A percentile compares a stretch with the other conserved stretches of the same genome.
phyloP scores from a whole-genome alignment of 2,329 filamentous ascomycete genomes.

The Podosphaera aphanis region DNA sequence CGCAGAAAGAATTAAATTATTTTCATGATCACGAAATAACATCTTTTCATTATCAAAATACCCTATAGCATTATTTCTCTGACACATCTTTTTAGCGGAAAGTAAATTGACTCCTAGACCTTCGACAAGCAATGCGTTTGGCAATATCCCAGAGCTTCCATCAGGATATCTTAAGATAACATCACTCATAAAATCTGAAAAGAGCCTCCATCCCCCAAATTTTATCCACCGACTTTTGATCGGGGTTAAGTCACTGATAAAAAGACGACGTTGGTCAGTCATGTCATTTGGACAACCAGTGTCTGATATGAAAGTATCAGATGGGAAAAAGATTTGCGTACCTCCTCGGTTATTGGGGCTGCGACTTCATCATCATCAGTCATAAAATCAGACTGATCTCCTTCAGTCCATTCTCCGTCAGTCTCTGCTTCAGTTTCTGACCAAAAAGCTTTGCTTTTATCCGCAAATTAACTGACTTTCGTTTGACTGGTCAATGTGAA shows the following conservation, averaged over 20 bases:
- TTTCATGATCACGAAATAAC: neutral
- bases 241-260: no score
- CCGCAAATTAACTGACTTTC: neutral
- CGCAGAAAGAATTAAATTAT: neutral
- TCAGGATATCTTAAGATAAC: no score
- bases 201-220: no score
- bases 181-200: no score
- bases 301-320: neutral
- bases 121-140: neutral
- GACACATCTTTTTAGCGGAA: neutral
- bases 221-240: no score
- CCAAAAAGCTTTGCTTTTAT: neutral
- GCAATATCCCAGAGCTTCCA: no score
- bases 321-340: neutral
- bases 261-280: no score
- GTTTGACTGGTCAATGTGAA: neutral
- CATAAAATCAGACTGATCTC: neutral
- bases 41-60: neutral
- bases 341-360: constrained; percentile 1
- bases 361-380: neutral
- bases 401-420: neutral
- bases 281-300: neutral
- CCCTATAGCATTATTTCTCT: neutral
- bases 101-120: constrained; percentile 1
- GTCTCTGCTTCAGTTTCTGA: no score